Evolutionary conservation across 345 rosid species (phyloP).

Genomic region (Salix purpurea): DNA sequence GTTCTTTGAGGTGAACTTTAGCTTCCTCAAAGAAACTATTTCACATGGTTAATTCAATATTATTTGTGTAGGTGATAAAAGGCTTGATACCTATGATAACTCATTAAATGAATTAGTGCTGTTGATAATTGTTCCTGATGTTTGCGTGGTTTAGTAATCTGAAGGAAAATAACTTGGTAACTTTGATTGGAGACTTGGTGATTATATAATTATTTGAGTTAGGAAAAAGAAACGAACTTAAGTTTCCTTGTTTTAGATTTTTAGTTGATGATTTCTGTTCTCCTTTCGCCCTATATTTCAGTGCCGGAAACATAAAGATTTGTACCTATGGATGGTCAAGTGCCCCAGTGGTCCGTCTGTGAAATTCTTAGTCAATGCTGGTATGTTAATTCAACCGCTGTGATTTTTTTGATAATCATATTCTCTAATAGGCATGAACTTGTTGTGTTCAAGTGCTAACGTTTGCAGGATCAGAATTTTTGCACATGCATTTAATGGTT

Average conservation of each 20-base stretch:
- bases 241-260: background rate
- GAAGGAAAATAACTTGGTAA: background rate
- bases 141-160: background rate
- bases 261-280: background rate
- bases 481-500: background rate
- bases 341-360: conserved; percentile 68
- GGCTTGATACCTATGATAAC: background rate
- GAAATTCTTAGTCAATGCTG: conserved; percentile 91
- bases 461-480: background rate
- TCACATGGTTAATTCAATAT: background rate
- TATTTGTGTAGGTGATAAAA: background rate
- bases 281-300: conserved; percentile 21
- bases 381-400: conserved; percentile 31
- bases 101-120: background rate
- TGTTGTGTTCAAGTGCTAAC: background rate
- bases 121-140: background rate
- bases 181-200: background rate
- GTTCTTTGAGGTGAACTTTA: conserved; percentile 71
- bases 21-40: background rate
- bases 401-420: background rate
- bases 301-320: conserved; percentile 96
- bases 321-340: conserved; percentile 89
- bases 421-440: background rate
- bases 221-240: background rate
- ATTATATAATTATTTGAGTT: background rate